Conservation (phyloP, 1,284 basidiomycete genomes). For the Trichosporon sp. region DNA sequence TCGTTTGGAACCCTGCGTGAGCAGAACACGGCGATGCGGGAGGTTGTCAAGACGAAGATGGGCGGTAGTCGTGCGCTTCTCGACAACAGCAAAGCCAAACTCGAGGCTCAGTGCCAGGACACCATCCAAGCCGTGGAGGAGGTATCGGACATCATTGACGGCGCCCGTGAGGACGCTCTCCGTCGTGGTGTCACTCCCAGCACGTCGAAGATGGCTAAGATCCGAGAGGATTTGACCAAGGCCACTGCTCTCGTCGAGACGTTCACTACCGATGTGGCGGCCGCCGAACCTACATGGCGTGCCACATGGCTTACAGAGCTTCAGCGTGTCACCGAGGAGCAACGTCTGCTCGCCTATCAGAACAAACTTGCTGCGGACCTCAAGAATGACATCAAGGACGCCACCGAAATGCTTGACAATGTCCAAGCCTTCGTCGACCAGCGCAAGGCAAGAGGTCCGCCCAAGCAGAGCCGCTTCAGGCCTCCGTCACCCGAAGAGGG, state of each 20-base stretch:
- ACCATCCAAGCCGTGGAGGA: constrained; percentile 89
- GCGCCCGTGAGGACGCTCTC: constrained; percentile 83
- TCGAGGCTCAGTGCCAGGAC: constrained; percentile 82
- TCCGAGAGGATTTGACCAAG: constrained; percentile 68
- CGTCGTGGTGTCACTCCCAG: constrained; percentile 83
- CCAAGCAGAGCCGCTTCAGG: constrained; percentile 45
- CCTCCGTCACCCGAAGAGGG: constrained; percentile 22
- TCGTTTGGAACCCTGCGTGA: constrained; percentile 68
- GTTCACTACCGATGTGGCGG: constrained; percentile 77
- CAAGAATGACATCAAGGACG: constrained; percentile 84
- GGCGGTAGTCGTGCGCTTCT: constrained; percentile 83
- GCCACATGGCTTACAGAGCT: constrained; percentile 97
- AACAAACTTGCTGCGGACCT: constrained; percentile 84
- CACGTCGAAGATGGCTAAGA: constrained; percentile 62
- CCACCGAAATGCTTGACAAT: constrained; percentile 74
- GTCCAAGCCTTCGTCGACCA: constrained; percentile 82
- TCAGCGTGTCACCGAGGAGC: constrained; percentile 94
- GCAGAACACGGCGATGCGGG: constrained; percentile 79
- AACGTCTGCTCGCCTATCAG: constrained; percentile 86
- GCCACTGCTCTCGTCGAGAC: constrained; percentile 67
- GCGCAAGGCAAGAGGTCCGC: constrained; percentile 46
- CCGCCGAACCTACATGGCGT: constrained; percentile 94
- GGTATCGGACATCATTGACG: constrained; percentile 86
- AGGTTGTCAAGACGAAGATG: constrained; percentile 73
- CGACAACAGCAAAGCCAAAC: constrained; percentile 81